Evolutionary conservation across 495 filamentous ascomycete genomes (phyloP), one percentile per base, ranked within the genome.

Genomic region (Aspergillus egyptiacus): DNA sequence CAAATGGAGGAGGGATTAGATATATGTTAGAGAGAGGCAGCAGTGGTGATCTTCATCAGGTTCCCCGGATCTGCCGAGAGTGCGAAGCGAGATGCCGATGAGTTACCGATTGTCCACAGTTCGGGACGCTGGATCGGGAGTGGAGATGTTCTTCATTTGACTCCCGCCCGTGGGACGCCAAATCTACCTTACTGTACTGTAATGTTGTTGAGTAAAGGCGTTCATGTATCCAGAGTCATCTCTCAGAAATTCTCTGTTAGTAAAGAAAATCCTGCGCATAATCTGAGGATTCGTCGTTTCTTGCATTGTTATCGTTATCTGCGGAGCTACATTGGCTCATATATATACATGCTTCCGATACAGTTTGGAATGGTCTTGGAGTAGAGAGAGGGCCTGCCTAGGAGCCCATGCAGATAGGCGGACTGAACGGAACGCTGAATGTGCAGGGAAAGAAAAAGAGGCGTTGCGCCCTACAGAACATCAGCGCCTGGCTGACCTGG

Each of bases 11-110:
- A 13, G 28, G 17, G 10, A 19, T 9, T 23, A 30, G 2, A 8
- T 40, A 20, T 17, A 24, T 40, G 24, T 25, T 15, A 28, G 14
- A 27, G 25, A 17, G 3, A 20, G 8, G 10, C 23, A 14, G 4
- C 27, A n/a, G 13, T 39, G 24, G 3, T 27, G 31, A 46, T 35
- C 45, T 28, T n/a, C n/a, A n/a, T n/a, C n/a, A n/a, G n/a, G n/a
- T 14, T 25, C 24, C 36, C 25, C 10, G n/a, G 32, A 57, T 53
- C 54, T 57, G 54, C 54, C 54, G 54, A 57, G 46, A 46, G 15
- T 38, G 7, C 39, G 48, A 57, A 57, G 54, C 54, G 54, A 36
- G 25, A 56, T n/a, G 44, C 54, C 54, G 54, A 56, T 24, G 39
- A 47, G 34, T 56, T 47, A 45, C 54, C 54, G 54, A 46, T 37